These are phyloP conservation scores for Microdochium bolleyi DNA, from an alignment of 2,329 filamentous ascomycete genomes.

Conservation along the genomic window DNA sequence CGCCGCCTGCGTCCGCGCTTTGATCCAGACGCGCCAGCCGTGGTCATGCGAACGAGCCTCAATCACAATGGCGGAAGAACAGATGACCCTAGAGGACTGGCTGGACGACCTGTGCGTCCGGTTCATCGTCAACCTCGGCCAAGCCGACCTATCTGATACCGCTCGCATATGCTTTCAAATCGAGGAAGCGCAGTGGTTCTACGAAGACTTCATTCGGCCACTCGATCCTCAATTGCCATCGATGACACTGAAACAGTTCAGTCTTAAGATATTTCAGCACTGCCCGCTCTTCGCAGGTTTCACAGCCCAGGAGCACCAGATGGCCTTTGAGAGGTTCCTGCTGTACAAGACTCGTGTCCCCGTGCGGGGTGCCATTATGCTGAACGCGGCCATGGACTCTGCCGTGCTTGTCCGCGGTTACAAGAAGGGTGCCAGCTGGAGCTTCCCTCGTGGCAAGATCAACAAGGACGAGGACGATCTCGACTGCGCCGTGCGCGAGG, in stretches of 20 bases:
- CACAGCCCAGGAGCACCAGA: slow-evolving; percentile 67
- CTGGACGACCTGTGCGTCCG: slow-evolving; percentile 96
- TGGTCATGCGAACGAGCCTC: slow-evolving; percentile 18
- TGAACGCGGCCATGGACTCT: slow-evolving; percentile 91
- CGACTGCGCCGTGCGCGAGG: slow-evolving; percentile 88
- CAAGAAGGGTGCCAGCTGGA: slow-evolving; percentile 96
- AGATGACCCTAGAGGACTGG: slow-evolving; percentile 90
- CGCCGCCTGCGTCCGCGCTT: background rate
- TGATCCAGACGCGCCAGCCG: slow-evolving; percentile 1
- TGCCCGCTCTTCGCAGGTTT: slow-evolving; percentile 82
- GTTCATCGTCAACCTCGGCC: slow-evolving; percentile 94
- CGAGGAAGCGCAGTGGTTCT: slow-evolving; percentile 99
- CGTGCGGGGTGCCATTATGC: slow-evolving; percentile 85
- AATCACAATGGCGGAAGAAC: slow-evolving; percentile 64
- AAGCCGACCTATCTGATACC: slow-evolving; percentile 81
- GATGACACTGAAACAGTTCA: slow-evolving; percentile 78
- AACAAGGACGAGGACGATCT: slow-evolving; percentile 94
- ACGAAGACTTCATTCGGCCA: slow-evolving; percentile 97
- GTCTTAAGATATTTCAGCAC: slow-evolving; percentile 84
- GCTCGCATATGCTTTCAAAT: slow-evolving; percentile 97
- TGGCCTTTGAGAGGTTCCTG: slow-evolving; percentile 85
- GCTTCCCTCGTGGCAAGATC: slow-evolving; percentile 94
- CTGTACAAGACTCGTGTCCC: slow-evolving; percentile 93
- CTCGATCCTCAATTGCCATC: slow-evolving; percentile 78
- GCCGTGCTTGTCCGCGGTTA: slow-evolving; percentile 92